Evolutionary conservation across 176 grass and related monocot species (phyloP), one percentile per base, ranked within the genome.

Genomic region (Bonia amplexicaulis): DNA sequence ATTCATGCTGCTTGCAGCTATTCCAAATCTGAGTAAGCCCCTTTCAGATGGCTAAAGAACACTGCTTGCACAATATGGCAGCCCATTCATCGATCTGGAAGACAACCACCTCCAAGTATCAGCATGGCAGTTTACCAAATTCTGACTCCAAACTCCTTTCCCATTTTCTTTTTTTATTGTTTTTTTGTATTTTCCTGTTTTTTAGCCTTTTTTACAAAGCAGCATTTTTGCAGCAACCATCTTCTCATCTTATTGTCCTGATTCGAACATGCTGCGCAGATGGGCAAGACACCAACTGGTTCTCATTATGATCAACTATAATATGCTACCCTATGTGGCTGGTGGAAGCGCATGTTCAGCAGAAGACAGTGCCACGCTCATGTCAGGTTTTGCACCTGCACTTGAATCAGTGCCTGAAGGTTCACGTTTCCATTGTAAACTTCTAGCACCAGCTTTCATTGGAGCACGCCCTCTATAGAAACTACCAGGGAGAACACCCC

Each of bases 371-470:
- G 80, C 45, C 67, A 87, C 74, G 26, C 48, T 78, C 88, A 86
- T 90, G 71, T 83, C 88, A 82, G 79, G 59, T 58, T 90, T 87
- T 6, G 75, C 71, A 47, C 51, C 82, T 86, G 78, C 42, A 67
- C 35, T 75, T 65, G 92, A 76, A 69, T 86, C 81, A 58, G 75
- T 46, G 55, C 73, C 69, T 49, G 86, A 90, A 82, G 88, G 54
- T 53, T 91, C 90, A 65, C 95, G 95, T 71, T 94, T 97, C 95
- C 95, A 97, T 47, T 97, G 95, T 78, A 97, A 91, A 74, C 95
- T 97, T 90, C 95, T 86, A 80, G 95, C 95, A 41, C 95, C 95
- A 35, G 88, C 67, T 90, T 88, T 94, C 61, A 97, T 86, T 1
- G 81, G 84, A 73, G 80, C 76, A 71, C 87, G 92, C 22, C 86